Conservation (phyloP, 2,329 filamentous ascomycete species). For the Calonectria ilicicola region DNA sequence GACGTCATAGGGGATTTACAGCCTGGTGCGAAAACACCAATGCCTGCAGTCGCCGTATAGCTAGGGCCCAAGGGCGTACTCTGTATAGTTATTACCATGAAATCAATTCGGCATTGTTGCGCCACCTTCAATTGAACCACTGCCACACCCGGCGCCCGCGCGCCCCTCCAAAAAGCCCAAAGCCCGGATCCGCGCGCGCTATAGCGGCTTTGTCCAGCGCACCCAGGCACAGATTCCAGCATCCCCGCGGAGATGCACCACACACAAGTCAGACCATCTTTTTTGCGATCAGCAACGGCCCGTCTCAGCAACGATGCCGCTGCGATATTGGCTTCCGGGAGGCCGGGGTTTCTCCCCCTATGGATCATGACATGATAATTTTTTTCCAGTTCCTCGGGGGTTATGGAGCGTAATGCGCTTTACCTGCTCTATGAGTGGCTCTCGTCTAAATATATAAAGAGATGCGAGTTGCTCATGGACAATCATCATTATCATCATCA, state of each 20-base stretch:
- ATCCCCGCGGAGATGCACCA: conserved; percentile 41
- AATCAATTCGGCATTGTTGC: background rate
- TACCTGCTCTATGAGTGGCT: conserved; percentile 34
- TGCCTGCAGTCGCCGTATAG: background rate
- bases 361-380: conserved; percentile 25
- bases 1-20: background rate
- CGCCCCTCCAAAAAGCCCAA: background rate
- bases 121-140: background rate
- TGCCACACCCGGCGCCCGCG: background rate
- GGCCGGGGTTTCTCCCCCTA: conserved; percentile 6
- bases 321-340: conserved; percentile 6
- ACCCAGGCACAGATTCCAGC: background rate
- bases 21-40: background rate
- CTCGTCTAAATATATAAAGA: background rate
- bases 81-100: too few species aligned
- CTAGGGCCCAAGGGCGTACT: too few species aligned
- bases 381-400: background rate
- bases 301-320: conserved; percentile 29
- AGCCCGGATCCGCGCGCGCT: background rate
- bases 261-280: conserved; percentile 39
- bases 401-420: conserved; percentile 34
- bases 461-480: background rate
- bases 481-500: conserved; percentile 22
- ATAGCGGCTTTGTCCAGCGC: background rate
- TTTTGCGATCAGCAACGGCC: conserved; percentile 30